phyloP scores from a whole-genome alignment of 176 grass and related monocot genomes.

The Avena insularis region DNA sequence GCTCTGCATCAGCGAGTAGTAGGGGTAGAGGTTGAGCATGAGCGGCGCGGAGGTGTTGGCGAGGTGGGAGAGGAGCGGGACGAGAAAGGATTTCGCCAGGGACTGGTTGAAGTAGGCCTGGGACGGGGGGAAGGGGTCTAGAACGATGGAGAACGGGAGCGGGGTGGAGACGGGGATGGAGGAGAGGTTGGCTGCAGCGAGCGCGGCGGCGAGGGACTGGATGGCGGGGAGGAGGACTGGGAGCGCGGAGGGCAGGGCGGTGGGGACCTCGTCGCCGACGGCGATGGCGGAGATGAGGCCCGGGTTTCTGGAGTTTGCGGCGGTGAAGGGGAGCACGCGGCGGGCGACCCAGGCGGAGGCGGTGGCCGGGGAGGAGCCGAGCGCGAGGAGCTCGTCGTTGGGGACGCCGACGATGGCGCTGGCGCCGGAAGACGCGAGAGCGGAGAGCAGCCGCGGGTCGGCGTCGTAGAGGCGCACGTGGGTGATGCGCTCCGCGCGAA shows the following conservation, averaged over 20 bases:
- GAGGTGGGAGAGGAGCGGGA: conserved; percentile 78
- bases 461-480: conserved; percentile 90
- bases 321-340: conserved; percentile 66
- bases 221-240: conserved; percentile 89
- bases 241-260: conserved; percentile 68
- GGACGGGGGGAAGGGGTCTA: conserved; percentile 89
- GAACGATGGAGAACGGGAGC: conserved; percentile 85
- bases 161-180: conserved; percentile 87
- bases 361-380: conserved; percentile 75
- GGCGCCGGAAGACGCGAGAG: conserved; percentile 62
- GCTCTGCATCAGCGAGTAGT: conserved; percentile 92
- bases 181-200: conserved; percentile 73
- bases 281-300: conserved; percentile 67
- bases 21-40: conserved; percentile 97
- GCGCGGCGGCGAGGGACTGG: conserved; percentile 61
- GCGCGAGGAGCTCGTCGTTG: conserved; percentile 87
- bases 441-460: conserved; percentile 67
- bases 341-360: conserved; percentile 71
- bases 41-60: conserved; percentile 77
- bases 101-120: conserved; percentile 97
- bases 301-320: conserved; percentile 37
- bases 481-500: conserved; percentile 74
- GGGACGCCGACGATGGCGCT: conserved; percentile 84
- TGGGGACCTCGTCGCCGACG: conserved; percentile 82
- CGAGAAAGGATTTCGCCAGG: conserved; percentile 57